Evolutionary conservation across 768 basidiomycete species (phyloP), one percentile per base, ranked within the genome.

Genomic region (Hygrocybe punicea): DNA sequence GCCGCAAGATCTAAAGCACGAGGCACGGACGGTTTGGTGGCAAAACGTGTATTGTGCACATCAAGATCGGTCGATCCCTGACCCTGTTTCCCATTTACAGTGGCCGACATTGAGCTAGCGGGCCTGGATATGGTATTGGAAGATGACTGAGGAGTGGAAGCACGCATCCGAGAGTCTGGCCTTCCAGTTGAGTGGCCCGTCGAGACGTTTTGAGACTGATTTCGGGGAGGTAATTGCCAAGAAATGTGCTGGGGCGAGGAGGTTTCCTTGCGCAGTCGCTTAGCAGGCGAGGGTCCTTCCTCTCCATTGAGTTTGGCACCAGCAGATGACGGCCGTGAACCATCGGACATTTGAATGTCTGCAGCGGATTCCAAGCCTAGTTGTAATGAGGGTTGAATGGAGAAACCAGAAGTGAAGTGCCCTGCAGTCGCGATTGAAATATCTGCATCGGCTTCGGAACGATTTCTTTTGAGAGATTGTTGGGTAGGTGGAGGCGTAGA

Each of bases 391-490:
- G 62, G 62, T 49, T 57, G 62, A 33, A 65, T 60, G 54, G 60
- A 58, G 13, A 63, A 59, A 49, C 24, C 33, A 35, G 36, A 55
- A 8, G 55, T 55, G 35, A 53, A 63, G 35, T 65, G 64, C 54
- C 59, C 58, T 34, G 59, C 51, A 13, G 60, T 45, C 33, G 63
- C 62, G 63, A 34, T 71, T 67, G 60, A 67, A 66, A 47, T 64
- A 40, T 83, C 80, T 10, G 80, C 79, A 61, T 91, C 89, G 14
- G 85, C 76, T 63, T 91, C 87, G 55, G 84, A 84, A 59, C 85
- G 79, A 51, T 83, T 78, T 53, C 86, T 74, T 69, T 87, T 85
- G 44, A 86, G 76, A 40, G 80, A 72, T 21, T 69, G 75, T 23
- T 74, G 63, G 51, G 63, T 60, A 13, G 79, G 80, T 14, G 80